Percentiles rank a stretch among this genome's conserved stretches.
phyloP scores from a whole-genome alignment of 768 basidiomycete species.

The Auriscalpium microsporum region DNA sequence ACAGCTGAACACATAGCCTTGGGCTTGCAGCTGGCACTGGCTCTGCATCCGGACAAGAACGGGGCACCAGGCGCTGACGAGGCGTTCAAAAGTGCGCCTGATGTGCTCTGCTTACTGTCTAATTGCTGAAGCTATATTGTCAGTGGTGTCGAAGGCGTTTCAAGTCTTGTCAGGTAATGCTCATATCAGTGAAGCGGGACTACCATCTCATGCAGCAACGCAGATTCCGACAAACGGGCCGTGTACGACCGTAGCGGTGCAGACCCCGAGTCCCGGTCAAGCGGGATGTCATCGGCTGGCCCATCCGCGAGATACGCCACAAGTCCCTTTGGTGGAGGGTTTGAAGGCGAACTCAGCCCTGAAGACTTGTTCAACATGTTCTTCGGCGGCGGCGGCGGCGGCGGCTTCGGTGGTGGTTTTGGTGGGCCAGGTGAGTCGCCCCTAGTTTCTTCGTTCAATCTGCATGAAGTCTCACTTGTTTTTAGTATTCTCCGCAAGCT shows the following conservation, averaged over 20 bases:
- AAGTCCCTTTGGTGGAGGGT: slow-evolving; percentile 41
- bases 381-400: slow-evolving; percentile 72
- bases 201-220: neutral
- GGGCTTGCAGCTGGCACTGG: slow-evolving; percentile 63
- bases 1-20: neutral
- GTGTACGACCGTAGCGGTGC: slow-evolving; percentile 75
- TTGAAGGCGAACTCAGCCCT: slow-evolving; percentile 83
- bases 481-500: slow-evolving; percentile 66
- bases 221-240: slow-evolving; percentile 85
- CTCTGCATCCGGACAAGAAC: slow-evolving; percentile 88
- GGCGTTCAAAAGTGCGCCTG: slow-evolving; percentile 79
- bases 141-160: slow-evolving; percentile 98
- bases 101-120: slow-evolving; percentile 6
- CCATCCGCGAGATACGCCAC: slow-evolving; percentile 42
- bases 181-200: slow-evolving; percentile 2
- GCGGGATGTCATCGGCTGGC: slow-evolving; percentile 46
- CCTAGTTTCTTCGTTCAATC: slow-evolving; percentile 10
- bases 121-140: slow-evolving; percentile 3
- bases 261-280: slow-evolving; percentile 80
- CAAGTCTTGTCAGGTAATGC: slow-evolving; percentile 75
- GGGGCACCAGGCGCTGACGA: slow-evolving; percentile 98
- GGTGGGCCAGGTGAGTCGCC: slow-evolving; percentile 35
- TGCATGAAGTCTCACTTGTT: neutral
- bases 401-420: slow-evolving; percentile 41
- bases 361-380: slow-evolving; percentile 99